A percentile compares a stretch with the other conserved stretches of the same genome.
These are phyloP conservation scores for Skeletonema grethae DNA, from an alignment of 108 stramenopile species.

Conservation along the genomic window DNA sequence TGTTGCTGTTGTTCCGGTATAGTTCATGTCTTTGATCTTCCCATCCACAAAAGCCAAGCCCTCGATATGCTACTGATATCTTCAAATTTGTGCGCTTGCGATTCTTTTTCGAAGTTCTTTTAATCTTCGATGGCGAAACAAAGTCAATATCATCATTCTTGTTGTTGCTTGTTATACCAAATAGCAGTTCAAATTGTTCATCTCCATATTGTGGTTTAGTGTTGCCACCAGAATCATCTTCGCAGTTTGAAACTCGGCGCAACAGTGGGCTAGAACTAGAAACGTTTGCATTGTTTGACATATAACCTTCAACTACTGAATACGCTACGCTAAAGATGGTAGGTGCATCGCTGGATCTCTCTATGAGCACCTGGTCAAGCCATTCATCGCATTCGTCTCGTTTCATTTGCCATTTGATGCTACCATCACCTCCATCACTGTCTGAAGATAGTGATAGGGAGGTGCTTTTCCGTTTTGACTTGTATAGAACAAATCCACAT, in stretches of 20 bases:
- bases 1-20: conserved; percentile 12
- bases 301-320: neutral
- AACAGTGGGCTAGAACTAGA: neutral
- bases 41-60: conserved; percentile 81
- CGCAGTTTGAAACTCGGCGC: neutral
- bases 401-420: neutral
- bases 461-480: neutral
- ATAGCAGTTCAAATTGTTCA: neutral
- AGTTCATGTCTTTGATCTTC: conserved; percentile 63
- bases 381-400: conserved; percentile 3
- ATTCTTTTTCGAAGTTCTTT: conserved; percentile 7
- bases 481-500: neutral
- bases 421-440: neutral
- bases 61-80: conserved; percentile 67
- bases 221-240: neutral
- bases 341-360: neutral
- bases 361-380: conserved; percentile 2
- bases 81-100: conserved; percentile 54
- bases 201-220: neutral
- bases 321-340: neutral
- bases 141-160: neutral
- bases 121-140: neutral
- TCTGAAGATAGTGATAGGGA: neutral
- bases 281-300: neutral
- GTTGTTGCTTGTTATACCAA: neutral